phyloP scores from a whole-genome alignment of 768 basidiomycete genomes.

The Rhizopogon sp. region DNA sequence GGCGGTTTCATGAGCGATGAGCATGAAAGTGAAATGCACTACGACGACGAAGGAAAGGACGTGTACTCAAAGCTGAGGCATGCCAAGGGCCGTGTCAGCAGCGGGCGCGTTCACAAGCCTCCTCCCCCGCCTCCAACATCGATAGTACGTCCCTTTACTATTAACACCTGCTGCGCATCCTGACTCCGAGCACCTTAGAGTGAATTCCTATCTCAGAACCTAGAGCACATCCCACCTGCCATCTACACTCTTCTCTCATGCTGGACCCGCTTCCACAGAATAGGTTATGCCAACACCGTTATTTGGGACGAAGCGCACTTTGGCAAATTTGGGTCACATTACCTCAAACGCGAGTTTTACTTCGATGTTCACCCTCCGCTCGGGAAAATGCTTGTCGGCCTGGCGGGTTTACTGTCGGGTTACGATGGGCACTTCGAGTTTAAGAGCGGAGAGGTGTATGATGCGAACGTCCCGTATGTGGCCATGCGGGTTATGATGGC shows the following conservation, averaged over 20 bases:
- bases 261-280: slow-evolving; percentile 92
- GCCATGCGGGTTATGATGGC: slow-evolving; percentile 96
- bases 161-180: slow-evolving; percentile 5
- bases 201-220: slow-evolving; percentile 77
- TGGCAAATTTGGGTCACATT: slow-evolving; percentile 97
- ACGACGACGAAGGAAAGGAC: slow-evolving; percentile 65
- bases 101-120: slow-evolving; percentile 57
- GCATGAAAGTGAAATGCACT: slow-evolving; percentile 30
- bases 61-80: slow-evolving; percentile 46
- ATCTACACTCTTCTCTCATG: slow-evolving; percentile 92
- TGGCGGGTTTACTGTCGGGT: slow-evolving; percentile 86
- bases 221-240: slow-evolving; percentile 71
- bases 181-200: slow-evolving; percentile 33
- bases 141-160: slow-evolving; percentile 36
- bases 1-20: slow-evolving; percentile 25
- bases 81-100: slow-evolving; percentile 37
- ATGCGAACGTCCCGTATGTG: slow-evolving; percentile 81
- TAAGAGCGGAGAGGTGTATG: slow-evolving; percentile 86
- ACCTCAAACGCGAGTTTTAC: slow-evolving; percentile 98
- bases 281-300: slow-evolving; percentile 80
- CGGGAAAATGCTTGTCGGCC: slow-evolving; percentile 97
- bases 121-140: slow-evolving; percentile 64
- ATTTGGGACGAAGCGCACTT: slow-evolving; percentile 99
- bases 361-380: slow-evolving; percentile 99
- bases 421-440: slow-evolving; percentile 93